Conservation (phyloP, 2,329 filamentous ascomycete genomes). For the Hypoxylon sp. region DNA sequence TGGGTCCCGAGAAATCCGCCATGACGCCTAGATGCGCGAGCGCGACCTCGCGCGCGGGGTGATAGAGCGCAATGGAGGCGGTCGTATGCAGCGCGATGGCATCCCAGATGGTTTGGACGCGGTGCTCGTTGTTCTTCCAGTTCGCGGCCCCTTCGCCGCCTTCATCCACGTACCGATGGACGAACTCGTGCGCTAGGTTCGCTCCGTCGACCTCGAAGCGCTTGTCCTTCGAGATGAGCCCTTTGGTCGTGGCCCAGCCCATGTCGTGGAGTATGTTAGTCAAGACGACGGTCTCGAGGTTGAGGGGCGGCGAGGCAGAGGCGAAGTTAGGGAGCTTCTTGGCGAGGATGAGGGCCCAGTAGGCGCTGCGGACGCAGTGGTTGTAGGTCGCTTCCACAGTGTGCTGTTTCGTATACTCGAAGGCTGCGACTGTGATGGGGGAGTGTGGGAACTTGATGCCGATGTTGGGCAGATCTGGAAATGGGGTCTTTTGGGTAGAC, state of each 20-base stretch:
- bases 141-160: slow-evolving; percentile 18
- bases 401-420: slow-evolving; percentile 44
- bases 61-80: slow-evolving; percentile 37
- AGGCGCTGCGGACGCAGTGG: slow-evolving; percentile 47
- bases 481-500: slow-evolving; percentile 28
- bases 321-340: slow-evolving; percentile 37
- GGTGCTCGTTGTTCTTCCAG: slow-evolving; percentile 25
- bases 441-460: slow-evolving; percentile 43
- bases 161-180: slow-evolving; percentile 11
- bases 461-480: slow-evolving; percentile 42
- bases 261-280: slow-evolving; percentile 46
- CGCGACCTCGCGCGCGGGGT: slow-evolving; percentile 39
- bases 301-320: slow-evolving; percentile 7
- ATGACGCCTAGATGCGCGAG: slow-evolving; percentile 39
- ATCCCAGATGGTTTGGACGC: slow-evolving; percentile 31
- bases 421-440: slow-evolving; percentile 41
- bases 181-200: slow-evolving; percentile 33
- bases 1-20: slow-evolving; percentile 44
- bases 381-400: slow-evolving; percentile 42
- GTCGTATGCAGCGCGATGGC: slow-evolving; percentile 42
- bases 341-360: slow-evolving; percentile 43
- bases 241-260: slow-evolving; percentile 41
- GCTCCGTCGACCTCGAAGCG: slow-evolving; percentile 48
- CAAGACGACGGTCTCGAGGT: slow-evolving; percentile 42
- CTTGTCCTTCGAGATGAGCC: slow-evolving; percentile 29